Evolutionary conservation across 2,329 filamentous ascomycete species (phyloP).

Genomic region (Plenodomus tracheiphilus): DNA sequence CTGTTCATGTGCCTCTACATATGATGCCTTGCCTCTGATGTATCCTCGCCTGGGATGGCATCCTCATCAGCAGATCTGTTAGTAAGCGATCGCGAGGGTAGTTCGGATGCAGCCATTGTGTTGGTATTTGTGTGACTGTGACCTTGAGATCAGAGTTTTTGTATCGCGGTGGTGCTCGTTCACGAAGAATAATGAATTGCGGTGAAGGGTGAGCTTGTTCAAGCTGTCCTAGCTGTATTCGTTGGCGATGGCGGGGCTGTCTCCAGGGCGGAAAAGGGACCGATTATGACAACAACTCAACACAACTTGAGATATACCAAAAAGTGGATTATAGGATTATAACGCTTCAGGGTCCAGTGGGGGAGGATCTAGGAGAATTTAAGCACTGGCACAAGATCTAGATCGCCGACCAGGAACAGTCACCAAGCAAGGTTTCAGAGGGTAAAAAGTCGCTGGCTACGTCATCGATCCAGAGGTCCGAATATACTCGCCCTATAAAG

Average conservation of each 20-base stretch:
- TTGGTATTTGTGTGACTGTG: neutral
- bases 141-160: neutral
- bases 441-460: neutral
- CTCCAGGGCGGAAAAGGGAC: neutral
- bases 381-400: neutral
- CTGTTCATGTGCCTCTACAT: neutral
- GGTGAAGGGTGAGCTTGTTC: neutral
- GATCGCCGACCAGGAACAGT: neutral
- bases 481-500: neutral
- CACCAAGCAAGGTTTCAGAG: neutral
- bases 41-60: slow-evolving; percentile 54
- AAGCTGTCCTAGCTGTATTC: neutral
- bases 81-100: slow-evolving; percentile 37
- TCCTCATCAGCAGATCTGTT: slow-evolving; percentile 47
- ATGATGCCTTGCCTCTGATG: slow-evolving; percentile 42
- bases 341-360: neutral
- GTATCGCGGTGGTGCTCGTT: neutral
- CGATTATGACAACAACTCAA: neutral
- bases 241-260: neutral
- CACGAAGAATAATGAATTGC: neutral
- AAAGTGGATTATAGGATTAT: neutral
- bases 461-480: neutral
- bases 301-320: neutral
- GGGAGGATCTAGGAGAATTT: neutral
- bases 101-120: slow-evolving; percentile 37